Base-by-base conservation (phyloP, 306 rosid species). In the Vigna hirtella region DNA sequence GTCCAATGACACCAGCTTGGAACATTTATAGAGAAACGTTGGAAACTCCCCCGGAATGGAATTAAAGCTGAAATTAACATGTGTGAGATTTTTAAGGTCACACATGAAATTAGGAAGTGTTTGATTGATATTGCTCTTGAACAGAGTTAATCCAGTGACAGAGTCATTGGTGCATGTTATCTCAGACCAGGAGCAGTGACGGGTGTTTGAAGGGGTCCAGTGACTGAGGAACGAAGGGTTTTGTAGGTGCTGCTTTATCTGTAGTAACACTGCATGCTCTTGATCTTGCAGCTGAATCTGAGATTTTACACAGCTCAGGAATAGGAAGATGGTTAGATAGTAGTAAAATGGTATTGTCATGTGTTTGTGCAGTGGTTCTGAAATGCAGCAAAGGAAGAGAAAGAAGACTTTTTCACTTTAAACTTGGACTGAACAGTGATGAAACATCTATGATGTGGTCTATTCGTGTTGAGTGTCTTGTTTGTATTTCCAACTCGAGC, bases 51-150 rank as follows among this genome's bases (percentile, higher is more conserved):
- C 86, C 0, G 89, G 18, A 26, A 93, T 77, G 36, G 0, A 67
- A 72, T 91, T 89, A 5, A 1, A 0, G 7, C 49, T 65, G 79
- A 82, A 64, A 85, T 77, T 62, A 73, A 93, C 75, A 32, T 12
- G 50, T 55, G 87, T 76, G 65, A 93, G 93, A 20, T 91, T 89
- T 40, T 40, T 81, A 50, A 93, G 91, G 55, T 91, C 88, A 79
- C 91, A 93, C 34, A 93, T 52, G 87, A 89, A 88, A 70, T 83
- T 9, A 2, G 98, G 98, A 10, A 93, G 49, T 8, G 84, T 64
- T 42, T 59, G 69, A 3, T 2, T 55, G 66, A 93, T 78, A 55
- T 45, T 72, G 9, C 8, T 7, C 47, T 45, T 15, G n/a, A 0
- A 0, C 6, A 91, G 53, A n/a, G 9, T 0, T 4, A 91, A 47